Evolutionary conservation across 148 eudicot species (phyloP).

Genomic region (Drosera capensis): DNA sequence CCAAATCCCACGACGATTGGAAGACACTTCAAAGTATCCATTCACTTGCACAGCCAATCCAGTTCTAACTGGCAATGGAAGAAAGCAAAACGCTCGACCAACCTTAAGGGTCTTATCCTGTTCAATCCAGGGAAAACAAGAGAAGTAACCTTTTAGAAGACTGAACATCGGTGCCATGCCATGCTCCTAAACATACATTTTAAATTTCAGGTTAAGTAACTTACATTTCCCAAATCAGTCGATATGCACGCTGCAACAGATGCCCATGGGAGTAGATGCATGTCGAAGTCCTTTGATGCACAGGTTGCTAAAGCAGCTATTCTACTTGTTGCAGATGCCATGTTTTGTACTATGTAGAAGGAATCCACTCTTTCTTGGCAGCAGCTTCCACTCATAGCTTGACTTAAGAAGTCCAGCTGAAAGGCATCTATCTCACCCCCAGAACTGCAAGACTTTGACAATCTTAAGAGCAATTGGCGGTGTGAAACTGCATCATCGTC

Average conservation of each 20-base stretch:
- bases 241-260: slow-evolving; percentile 94
- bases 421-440: slow-evolving; percentile 52
- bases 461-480: slow-evolving; percentile 77
- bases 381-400: slow-evolving; percentile 34
- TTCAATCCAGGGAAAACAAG: background rate
- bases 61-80: slow-evolving; percentile 93
- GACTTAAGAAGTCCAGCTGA: slow-evolving; percentile 60
- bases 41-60: slow-evolving; percentile 82
- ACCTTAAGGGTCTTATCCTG: slow-evolving; percentile 62
- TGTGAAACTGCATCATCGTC: slow-evolving; percentile 50
- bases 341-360: slow-evolving; percentile 69
- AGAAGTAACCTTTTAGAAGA: too few relatives aligned
- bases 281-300: slow-evolving; percentile 77
- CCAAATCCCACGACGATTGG: slow-evolving; percentile 99
- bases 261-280: slow-evolving; percentile 93
- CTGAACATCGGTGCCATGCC: too few relatives aligned
- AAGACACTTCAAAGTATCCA: slow-evolving; percentile 96
- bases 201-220: too few relatives aligned
- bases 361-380: slow-evolving; percentile 42
- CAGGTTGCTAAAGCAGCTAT: slow-evolving; percentile 79
- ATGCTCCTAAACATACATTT: too few relatives aligned
- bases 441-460: slow-evolving; percentile 38
- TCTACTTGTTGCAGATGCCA: slow-evolving; percentile 89
- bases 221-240: slow-evolving; percentile 16
- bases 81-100: slow-evolving; percentile 95